phyloP scores from a whole-genome alignment of 352 stramenopile genomes.

The Globisporangium paroecandrum region DNA sequence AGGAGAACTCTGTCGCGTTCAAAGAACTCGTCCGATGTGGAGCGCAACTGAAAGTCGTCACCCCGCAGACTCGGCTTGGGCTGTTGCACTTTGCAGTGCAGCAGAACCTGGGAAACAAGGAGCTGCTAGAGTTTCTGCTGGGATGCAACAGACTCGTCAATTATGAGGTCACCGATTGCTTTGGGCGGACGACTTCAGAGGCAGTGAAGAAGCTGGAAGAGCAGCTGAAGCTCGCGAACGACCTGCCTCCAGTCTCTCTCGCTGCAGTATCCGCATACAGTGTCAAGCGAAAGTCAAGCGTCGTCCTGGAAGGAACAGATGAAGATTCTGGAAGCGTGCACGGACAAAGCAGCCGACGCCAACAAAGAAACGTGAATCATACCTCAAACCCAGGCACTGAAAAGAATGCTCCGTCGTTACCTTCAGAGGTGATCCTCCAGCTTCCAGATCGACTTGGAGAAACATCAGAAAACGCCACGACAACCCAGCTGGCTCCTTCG shows the following conservation, averaged over 20 bases:
- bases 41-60: conserved; percentile 38
- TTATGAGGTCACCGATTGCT: conserved; percentile 32
- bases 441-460: not conserved
- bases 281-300: conserved; percentile 9
- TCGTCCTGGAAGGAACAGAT: conserved; percentile 14
- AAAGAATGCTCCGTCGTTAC: not conserved
- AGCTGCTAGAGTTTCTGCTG: conserved; percentile 17
- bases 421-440: not conserved
- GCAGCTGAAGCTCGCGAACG: conserved; percentile 9
- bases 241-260: not conserved
- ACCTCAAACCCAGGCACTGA: not conserved
- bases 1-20: conserved; percentile 45
- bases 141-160: conserved; percentile 12
- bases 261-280: not conserved
- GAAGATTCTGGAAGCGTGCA: conserved; percentile 1
- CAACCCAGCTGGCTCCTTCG: not conserved
- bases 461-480: not conserved
- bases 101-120: conserved; percentile 7
- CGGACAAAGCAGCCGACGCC: not conserved
- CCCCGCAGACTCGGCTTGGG: conserved; percentile 42
- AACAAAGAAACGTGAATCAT: not conserved
- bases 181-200: conserved; percentile 32
- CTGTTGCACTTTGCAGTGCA: conserved; percentile 47
- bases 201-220: conserved; percentile 17
- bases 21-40: conserved; percentile 43